These are phyloP conservation scores for Borovskyia barvae DNA, from an alignment of 208 protist species.

Conservation along the genomic window DNA sequence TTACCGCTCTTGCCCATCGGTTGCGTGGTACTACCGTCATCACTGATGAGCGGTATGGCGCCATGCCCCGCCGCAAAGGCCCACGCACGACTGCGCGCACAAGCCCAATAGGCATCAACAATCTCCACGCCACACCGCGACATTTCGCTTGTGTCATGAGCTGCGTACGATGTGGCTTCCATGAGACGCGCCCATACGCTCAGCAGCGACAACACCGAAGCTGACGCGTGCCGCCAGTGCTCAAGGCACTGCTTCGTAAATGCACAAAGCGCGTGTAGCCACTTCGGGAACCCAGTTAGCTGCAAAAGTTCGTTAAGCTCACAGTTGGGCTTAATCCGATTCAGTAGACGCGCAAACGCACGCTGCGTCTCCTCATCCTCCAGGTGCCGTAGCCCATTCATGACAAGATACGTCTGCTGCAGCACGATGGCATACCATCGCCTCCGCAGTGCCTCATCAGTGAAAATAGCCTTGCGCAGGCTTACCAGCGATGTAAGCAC, in stretches of 20 bases:
- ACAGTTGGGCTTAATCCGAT: constrained; percentile 61
- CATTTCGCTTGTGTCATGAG: constrained; percentile 9
- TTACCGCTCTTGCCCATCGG: not conserved
- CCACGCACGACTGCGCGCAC: constrained; percentile 22
- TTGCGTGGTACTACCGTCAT: not conserved
- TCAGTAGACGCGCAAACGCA: constrained; percentile 42
- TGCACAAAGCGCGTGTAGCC: constrained; percentile 20
- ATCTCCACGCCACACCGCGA: constrained; percentile 7
- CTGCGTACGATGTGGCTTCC: constrained; percentile 27
- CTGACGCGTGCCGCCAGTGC: constrained; percentile 21
- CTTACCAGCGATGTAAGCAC: constrained; percentile 14
- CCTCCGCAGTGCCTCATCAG: constrained; percentile 9
- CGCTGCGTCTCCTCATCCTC: constrained; percentile 34
- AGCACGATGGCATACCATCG: constrained; percentile 45
- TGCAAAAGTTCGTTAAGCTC: constrained; percentile 46
- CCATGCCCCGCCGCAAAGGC: constrained; percentile 13
- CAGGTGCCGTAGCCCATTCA: constrained; percentile 40
- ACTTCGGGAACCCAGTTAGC: constrained; percentile 28
- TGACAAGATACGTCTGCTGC: constrained; percentile 46
- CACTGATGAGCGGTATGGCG: constrained; percentile 8
- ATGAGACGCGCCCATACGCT: constrained; percentile 36
- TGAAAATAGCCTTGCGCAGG: constrained; percentile 22
- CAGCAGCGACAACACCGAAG: constrained; percentile 28
- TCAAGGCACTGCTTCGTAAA: constrained; percentile 31
- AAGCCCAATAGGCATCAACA: constrained; percentile 18